Evolutionary conservation across 306 rosid genomes (phyloP).

Genomic region (Castanea crenata): DNA sequence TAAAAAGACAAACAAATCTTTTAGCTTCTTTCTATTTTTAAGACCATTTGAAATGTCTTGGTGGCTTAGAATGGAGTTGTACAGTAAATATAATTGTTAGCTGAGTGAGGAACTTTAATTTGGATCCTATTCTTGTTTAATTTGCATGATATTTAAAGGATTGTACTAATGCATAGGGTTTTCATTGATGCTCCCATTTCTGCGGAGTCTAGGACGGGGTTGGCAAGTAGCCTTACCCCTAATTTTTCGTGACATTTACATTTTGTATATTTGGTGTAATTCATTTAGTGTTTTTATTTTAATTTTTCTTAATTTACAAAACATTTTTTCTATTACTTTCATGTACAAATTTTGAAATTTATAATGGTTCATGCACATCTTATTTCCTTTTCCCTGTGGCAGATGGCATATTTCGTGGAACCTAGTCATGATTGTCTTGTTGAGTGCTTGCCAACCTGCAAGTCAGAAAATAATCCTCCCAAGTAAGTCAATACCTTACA

Average conservation of each 20-base stretch:
- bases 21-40: background rate
- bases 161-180: no score
- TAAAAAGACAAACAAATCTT: background rate
- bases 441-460: constrained; percentile 88
- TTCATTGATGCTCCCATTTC: no score
- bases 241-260: background rate
- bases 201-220: no score
- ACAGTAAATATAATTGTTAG: background rate
- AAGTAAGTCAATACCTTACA: constrained; percentile 51
- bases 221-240: no score
- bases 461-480: constrained; percentile 75
- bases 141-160: background rate
- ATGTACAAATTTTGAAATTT: background rate
- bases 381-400: constrained; percentile 24
- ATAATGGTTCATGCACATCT: background rate
- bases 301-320: background rate
- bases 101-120: background rate
- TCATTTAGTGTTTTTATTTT: background rate
- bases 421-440: constrained; percentile 83
- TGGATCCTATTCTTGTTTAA: background rate
- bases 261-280: background rate
- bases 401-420: constrained; percentile 86
- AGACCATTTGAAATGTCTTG: background rate
- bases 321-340: constrained; percentile 1
- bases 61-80: background rate